These are phyloP conservation scores for Combretum micranthum DNA, from an alignment of 345 rosid genomes.

Conservation along the genomic window DNA sequence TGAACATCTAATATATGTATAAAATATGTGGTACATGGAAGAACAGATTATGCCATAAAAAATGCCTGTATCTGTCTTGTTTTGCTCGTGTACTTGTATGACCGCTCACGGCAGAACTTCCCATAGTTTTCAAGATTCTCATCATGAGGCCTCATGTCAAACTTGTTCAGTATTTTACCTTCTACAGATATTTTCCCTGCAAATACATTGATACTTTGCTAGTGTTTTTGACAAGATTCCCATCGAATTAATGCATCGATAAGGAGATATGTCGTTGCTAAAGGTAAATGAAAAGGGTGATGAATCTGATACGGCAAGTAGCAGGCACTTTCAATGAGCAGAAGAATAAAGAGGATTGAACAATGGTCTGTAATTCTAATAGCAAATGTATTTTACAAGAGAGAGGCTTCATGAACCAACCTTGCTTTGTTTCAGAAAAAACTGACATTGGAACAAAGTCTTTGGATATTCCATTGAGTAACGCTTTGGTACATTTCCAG, in stretches of 20 bases:
- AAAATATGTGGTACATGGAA: neutral
- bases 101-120: conserved; percentile 73
- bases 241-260: too few relatives aligned
- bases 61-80: conserved; percentile 71
- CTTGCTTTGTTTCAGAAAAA: conserved; percentile 57
- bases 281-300: neutral
- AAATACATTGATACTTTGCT: neutral
- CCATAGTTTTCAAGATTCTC: conserved; percentile 73
- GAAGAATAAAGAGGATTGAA: neutral
- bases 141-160: conserved; percentile 77
- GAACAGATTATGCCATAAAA: neutral
- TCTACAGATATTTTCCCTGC: conserved; percentile 34
- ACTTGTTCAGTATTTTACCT: conserved; percentile 74
- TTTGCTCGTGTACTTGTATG: conserved; percentile 62
- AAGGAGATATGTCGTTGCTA: neutral
- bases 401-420: conserved; percentile 20
- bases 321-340: neutral
- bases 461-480: conserved; percentile 69
- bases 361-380: neutral
- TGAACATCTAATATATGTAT: neutral
- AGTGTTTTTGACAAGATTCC: too few relatives aligned
- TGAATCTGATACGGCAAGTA: too few relatives aligned
- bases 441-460: conserved; percentile 66
- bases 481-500: conserved; percentile 51
- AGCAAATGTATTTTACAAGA: neutral